Evolutionary conservation across 1,284 basidiomycete species (phyloP), one percentile per base, ranked within the genome.

Genomic region (Cutaneotrichosporon sp.): DNA sequence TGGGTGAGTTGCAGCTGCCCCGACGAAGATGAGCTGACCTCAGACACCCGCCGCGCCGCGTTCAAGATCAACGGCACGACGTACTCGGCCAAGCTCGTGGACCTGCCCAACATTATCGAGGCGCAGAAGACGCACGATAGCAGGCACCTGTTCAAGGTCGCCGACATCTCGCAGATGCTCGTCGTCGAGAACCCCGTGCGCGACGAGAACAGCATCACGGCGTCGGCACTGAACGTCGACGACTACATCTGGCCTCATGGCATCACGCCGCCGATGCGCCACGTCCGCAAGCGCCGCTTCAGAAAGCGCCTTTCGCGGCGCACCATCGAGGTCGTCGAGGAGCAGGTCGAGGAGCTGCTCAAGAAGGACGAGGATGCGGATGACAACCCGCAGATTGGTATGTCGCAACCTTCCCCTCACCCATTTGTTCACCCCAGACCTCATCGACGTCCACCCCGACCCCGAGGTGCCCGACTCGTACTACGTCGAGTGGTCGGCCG

Each of bases 181-280:
- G 88, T 95, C 10, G 87, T 95, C 20, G 90, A 88, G 58, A 83
- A 90, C 60, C 88, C 87, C 53, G 84, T 95, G 54, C 83, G 86
- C 24, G 86, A 84, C 60, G 90, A 94, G 73, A 85, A 89, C 20
- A 82, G 72, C 20, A 77, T 80, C 29, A 76, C 76, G 0, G 66
- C 72, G 79, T 46, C 72, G 82, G 85, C 84, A 56, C 90, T 97
- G 80, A 94, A 90, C 69, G 86, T 95, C 33, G 93, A 97, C 69
- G 95, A 98, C 69, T 98, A 95, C 78, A 92, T 98, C 63, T 99
- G 92, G 87, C 94, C 91, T 0, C 95, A 99, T 72, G 97, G 97
- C 6, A 84, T 99, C 59, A 97, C 95, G 0, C 95, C 95, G 51
- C 97, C 97, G 9, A 81, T 99, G 68, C 87, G 90, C 61, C 88